Evolutionary conservation across 1,139 yeast species (phyloP).

Genomic region (Saccharomyces hybrid): DNA sequence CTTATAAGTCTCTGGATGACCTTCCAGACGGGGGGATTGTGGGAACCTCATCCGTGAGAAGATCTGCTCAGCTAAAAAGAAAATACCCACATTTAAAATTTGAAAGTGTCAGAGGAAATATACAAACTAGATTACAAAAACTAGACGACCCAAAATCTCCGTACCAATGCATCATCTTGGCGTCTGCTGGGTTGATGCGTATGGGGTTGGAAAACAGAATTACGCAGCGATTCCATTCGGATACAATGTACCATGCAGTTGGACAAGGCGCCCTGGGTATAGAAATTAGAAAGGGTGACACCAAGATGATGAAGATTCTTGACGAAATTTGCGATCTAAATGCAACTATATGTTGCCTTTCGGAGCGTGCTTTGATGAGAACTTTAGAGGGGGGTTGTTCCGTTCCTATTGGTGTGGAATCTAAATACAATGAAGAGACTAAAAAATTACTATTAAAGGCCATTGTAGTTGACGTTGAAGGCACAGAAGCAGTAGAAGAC

Average conservation of each 20-base stretch:
- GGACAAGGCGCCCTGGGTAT: conserved; percentile 97
- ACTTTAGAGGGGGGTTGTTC: conserved; percentile 95
- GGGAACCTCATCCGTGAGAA: conserved; percentile 89
- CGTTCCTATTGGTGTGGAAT: conserved; percentile 87
- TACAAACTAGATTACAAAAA: conserved; percentile 73
- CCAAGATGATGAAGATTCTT: conserved; percentile 49
- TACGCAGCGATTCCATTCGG: conserved; percentile 57
- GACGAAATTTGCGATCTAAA: conserved; percentile 56
- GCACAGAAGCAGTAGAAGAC: conserved; percentile 54
- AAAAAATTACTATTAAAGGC: conserved; percentile 49
- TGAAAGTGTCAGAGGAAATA: conserved; percentile 82
- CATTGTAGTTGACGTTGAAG: conserved; percentile 81
- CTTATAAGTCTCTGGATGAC: conserved; percentile 56
- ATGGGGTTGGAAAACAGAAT: conserved; percentile 66
- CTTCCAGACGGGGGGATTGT: conserved; percentile 81
- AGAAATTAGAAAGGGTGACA: conserved; percentile 72
- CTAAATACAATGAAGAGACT: conserved; percentile 43
- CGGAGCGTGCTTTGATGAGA: conserved; percentile 84
- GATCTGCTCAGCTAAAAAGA: conserved; percentile 71
- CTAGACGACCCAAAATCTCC: conserved; percentile 53
- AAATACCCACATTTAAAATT: conserved; percentile 49
- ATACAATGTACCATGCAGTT: conserved; percentile 90
- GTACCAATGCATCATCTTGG: conserved; percentile 72
- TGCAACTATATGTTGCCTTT: conserved; percentile 72
- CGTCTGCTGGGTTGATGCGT: conserved; percentile 85